Evolutionary conservation across 2,329 filamentous ascomycete genomes (phyloP), one percentile per base, ranked within the genome.

Genomic region (Lasiodiplodia citricola): DNA sequence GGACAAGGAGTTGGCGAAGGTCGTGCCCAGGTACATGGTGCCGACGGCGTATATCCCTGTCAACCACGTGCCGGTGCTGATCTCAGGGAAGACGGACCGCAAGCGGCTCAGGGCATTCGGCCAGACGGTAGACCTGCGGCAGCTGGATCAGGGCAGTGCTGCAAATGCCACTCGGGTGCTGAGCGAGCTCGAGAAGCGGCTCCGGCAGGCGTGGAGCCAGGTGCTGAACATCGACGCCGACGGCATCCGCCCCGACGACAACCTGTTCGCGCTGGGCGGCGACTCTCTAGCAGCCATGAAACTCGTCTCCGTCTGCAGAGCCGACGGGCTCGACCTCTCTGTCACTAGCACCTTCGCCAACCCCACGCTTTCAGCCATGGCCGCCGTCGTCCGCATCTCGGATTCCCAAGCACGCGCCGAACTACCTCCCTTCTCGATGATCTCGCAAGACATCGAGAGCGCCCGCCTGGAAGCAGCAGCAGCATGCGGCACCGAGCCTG

Each of bases 281-380:
- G 87, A 89, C 76, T 89, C 87, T 0, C 86, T 89, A 47, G 78
- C 83, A 1, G 87, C 87, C 2, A 90, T 90, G 86, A 87, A 86
- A 73, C 78, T 90, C 0, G 87, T 89, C 0, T 82, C 85, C 13
- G 84, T 85, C 67, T 83, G 86, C 3, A 80, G 87, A 35, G 78
- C 80, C 2, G 81, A 83, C 25, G 83, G 83, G 0, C 74, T 87
- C 65, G 78, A 80, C 13, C 72, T 90, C 28, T 86, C 82, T 1
- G 87, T 90, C 2, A 84, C 84, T 2, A 82, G 86, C 38, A 85
- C 88, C 68, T 89, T 90, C 77, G 78, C 77, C 13, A 76, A 83
- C 64, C 81, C 83, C 35, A 80, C 75, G 8, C 75, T 85, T 5
- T 74, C 82, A 1, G 80, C 76, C 0, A 86, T 87, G 84, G 83